These are phyloP conservation scores for Lobosporangium transversale DNA, from an alignment of 192 early-diverging fungal species.

Conservation along the genomic window DNA sequence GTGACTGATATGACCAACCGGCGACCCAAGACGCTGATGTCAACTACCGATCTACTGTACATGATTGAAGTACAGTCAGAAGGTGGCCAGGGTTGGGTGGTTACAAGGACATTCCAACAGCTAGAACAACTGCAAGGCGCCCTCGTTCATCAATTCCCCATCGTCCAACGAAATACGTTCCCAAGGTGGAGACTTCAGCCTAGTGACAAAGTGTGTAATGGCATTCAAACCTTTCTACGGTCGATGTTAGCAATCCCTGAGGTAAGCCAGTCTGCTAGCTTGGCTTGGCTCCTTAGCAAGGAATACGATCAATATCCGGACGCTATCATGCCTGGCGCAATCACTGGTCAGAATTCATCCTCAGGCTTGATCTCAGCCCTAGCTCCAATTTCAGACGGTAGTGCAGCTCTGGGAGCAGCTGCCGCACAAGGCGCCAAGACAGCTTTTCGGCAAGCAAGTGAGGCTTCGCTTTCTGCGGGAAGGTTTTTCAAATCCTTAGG, in stretches of 20 bases:
- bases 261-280: constrained; percentile 14
- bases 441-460: constrained; percentile 36
- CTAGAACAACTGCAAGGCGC: constrained; percentile 34
- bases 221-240: constrained; percentile 26
- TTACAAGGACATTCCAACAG: constrained; percentile 44
- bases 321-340: not conserved
- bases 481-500: constrained; percentile 51
- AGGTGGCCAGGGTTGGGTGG: constrained; percentile 44
- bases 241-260: constrained; percentile 37
- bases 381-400: constrained; percentile 21
- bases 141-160: constrained; percentile 33
- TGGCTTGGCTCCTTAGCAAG: constrained; percentile 43
- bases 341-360: not conserved
- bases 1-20: constrained; percentile 41
- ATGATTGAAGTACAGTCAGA: constrained; percentile 44
- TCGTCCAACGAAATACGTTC: constrained; percentile 36
- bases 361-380: constrained; percentile 1
- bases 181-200: constrained; percentile 49
- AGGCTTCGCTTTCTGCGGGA: constrained; percentile 39
- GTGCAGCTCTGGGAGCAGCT: constrained; percentile 8
- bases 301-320: constrained; percentile 33
- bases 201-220: constrained; percentile 46
- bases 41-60: constrained; percentile 32
- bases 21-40: constrained; percentile 44
- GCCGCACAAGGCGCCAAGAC: constrained; percentile 44